Evolutionary conservation across 2,329 filamentous ascomycete genomes (phyloP).

Genomic region (Verticillium albo-atrum): DNA sequence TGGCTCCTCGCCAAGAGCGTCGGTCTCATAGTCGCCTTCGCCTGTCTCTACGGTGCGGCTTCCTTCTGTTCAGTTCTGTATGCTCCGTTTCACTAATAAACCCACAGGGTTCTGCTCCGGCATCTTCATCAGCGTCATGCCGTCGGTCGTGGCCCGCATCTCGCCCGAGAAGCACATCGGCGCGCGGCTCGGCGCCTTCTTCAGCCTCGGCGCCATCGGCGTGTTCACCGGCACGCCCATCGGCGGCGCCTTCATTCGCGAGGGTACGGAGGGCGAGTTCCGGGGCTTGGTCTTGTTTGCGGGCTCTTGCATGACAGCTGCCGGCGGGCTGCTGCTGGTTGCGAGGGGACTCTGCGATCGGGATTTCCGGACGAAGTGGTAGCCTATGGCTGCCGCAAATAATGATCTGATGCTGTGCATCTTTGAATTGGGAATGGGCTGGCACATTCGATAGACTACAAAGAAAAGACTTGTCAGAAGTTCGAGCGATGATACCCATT

Average conservation of each 20-base stretch:
- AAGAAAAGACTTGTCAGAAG: background rate
- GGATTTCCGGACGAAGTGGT: constrained; percentile 3
- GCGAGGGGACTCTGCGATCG: constrained; percentile 2
- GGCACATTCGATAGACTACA: background rate
- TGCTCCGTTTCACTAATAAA: too few species aligned
- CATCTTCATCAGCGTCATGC: constrained; percentile 6
- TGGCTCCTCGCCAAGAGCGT: constrained; percentile 6
- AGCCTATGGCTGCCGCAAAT: background rate
- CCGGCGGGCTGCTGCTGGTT: background rate
- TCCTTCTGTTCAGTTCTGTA: too few species aligned
- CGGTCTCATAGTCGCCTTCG: constrained; percentile 4
- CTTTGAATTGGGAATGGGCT: background rate
- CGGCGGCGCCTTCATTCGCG: constrained; percentile 4
- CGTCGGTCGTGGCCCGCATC: constrained; percentile 1
- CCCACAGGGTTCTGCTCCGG: constrained; percentile 6
- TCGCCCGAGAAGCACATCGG: constrained; percentile 3
- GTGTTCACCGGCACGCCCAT: constrained; percentile 7
- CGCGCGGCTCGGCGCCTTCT: constrained; percentile 4
- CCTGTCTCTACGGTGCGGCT: constrained; percentile 3
- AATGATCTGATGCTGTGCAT: background rate
- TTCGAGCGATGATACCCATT: background rate
- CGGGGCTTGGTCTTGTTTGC: constrained; percentile 1
- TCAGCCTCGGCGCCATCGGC: constrained; percentile 3
- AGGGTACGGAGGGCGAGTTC: constrained; percentile 1
- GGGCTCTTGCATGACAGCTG: constrained; percentile 1